These are phyloP conservation scores for Piper longum DNA, from an alignment of 164 flowering plant species.

Conservation along the genomic window DNA sequence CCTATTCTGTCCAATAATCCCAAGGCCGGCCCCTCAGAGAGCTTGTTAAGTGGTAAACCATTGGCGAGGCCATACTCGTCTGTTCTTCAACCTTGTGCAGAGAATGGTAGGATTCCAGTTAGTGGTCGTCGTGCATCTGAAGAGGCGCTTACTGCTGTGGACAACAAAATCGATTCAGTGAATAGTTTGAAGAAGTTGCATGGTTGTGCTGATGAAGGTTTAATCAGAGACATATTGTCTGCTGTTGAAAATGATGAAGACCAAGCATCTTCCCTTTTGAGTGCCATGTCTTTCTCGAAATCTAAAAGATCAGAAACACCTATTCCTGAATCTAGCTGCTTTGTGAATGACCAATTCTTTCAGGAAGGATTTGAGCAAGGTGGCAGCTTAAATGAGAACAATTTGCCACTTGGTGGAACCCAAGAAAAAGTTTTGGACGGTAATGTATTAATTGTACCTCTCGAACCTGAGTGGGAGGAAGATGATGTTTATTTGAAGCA, in stretches of 20 bases:
- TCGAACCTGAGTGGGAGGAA: constrained; percentile 87
- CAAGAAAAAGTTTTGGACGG: constrained; percentile 11
- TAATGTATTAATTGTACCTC: constrained; percentile 21
- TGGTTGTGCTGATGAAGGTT: constrained; percentile 55
- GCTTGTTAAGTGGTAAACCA: constrained; percentile 3
- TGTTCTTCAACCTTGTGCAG: constrained; percentile 14
- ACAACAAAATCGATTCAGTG: constrained; percentile 5
- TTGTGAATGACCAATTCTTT: not conserved
- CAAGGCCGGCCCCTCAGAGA: constrained; percentile 5
- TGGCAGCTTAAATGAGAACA: constrained; percentile 4
- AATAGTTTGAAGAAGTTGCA: constrained; percentile 32
- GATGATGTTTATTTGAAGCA: constrained; percentile 69
- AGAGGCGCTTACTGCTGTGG: not conserved
- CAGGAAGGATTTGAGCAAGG: constrained; percentile 1
- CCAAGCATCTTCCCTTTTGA: constrained; percentile 40
- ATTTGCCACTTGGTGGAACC: not conserved
- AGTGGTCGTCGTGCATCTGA: constrained; percentile 9
- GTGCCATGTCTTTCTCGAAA: constrained; percentile 31
- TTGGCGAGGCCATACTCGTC: constrained; percentile 45
- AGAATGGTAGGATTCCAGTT: constrained; percentile 11
- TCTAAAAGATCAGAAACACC: constrained; percentile 7
- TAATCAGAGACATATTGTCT: constrained; percentile 60
- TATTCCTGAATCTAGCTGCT: constrained; percentile 1
- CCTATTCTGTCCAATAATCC: constrained; percentile 18
- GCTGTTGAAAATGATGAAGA: constrained; percentile 38